Conservation (phyloP, 192 early-diverging fungal genomes). For the Coemansia sp. region DNA sequence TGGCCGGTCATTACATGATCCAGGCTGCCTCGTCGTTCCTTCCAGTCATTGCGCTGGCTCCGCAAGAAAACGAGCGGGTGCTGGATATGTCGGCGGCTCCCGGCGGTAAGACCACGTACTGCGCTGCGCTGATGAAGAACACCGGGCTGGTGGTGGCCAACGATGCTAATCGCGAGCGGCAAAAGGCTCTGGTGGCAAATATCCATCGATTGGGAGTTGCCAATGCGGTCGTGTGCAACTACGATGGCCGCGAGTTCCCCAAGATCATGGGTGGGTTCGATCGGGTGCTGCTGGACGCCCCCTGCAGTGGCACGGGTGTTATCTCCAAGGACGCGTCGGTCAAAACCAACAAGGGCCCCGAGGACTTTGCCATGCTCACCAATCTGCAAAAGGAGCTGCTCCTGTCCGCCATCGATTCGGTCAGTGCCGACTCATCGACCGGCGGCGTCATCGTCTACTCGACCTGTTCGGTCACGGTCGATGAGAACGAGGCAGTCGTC, state of each 20-base stretch:
- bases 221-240: conserved; percentile 90
- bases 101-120: conserved; percentile 97
- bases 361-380: conserved; percentile 90
- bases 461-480: conserved; percentile 96
- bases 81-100: conserved; percentile 98
- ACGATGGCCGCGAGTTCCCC: conserved; percentile 98
- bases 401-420: conserved; percentile 93
- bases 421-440: conserved; percentile 87
- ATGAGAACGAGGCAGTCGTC: conserved; percentile 97
- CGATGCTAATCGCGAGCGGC: conserved; percentile 92
- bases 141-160: conserved; percentile 97
- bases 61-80: conserved; percentile 90
- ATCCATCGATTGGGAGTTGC: conserved; percentile 84
- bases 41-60: conserved; percentile 93
- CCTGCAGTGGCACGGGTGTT: conserved; percentile 98
- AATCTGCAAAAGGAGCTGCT: conserved; percentile 96
- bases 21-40: conserved; percentile 97
- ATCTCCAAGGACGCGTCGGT: conserved; percentile 97
- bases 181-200: conserved; percentile 88
- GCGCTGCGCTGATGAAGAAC: conserved; percentile 94
- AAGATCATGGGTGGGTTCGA: conserved; percentile 96
- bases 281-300: conserved; percentile 93
- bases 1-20: conserved; percentile 99
- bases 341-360: conserved; percentile 91
- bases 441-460: conserved; percentile 98